A percentile compares a stretch with the other conserved stretches of the same genome.
Evolutionary conservation across 805 yeast genomes (phyloP).

Genomic region (Candida michaelii): DNA sequence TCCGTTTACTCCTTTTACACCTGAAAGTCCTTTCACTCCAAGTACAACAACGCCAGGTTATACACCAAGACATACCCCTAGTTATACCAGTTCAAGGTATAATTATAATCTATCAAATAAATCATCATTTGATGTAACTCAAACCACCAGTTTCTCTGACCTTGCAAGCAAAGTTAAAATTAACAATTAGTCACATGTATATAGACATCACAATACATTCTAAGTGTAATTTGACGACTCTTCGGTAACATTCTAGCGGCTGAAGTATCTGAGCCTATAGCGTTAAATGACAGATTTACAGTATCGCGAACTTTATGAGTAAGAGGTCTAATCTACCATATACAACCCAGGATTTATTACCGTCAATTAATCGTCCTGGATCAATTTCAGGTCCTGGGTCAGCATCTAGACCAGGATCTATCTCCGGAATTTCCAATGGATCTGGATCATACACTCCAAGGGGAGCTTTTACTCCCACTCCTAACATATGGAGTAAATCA

Average conservation of each 20-base stretch:
- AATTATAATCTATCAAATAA: conserved; percentile 5
- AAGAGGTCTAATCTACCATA: conserved; percentile 41
- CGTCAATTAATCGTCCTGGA: conserved; percentile 24
- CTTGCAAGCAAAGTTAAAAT: conserved; percentile 13
- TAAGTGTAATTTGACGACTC: too few species aligned
- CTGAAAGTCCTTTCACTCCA: neutral
- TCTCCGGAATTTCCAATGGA: conserved; percentile 11
- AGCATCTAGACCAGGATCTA: conserved; percentile 22
- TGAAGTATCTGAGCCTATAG: too few species aligned
- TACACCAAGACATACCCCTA: neutral
- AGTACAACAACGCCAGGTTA: neutral
- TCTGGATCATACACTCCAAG: conserved; percentile 1
- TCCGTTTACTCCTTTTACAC: neutral
- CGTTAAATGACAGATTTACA: neutral
- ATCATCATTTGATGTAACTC: conserved; percentile 12
- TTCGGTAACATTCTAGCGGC: too few species aligned
- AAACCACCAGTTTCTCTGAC: conserved; percentile 10
- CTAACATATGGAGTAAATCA: conserved; percentile 6
- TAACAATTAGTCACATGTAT: neutral
- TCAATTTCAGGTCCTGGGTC: conserved; percentile 3
- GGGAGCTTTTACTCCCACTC: conserved; percentile 4
- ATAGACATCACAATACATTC: neutral
- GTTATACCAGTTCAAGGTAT: neutral
- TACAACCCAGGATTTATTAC: conserved; percentile 41
- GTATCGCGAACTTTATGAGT: conserved; percentile 22